Base-by-base conservation (phyloP, 768 basidiomycete genomes). In the Gloeostereum incarnatum region DNA sequence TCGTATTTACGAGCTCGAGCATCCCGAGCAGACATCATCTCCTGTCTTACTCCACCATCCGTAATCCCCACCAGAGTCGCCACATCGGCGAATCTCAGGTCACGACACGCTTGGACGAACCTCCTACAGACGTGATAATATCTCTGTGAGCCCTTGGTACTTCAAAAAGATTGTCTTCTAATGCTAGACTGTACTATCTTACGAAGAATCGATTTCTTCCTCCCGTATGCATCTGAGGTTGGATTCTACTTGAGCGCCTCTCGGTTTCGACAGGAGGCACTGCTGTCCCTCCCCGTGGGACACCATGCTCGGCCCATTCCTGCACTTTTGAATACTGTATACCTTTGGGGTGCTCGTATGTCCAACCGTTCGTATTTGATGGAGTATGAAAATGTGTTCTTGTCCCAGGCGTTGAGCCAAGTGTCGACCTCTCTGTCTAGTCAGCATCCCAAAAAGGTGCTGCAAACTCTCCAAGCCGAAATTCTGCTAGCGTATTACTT, bases 401-500 rank as follows among this genome's bases (percentile, higher is more conserved):
- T 78, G n/a, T 49, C 59, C 1, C 65, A 63, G 21, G 63, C 70
- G 0, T 53, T 69, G 20, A 52, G 65, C 8, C 57, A 62, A 18
- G 55, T 66, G 0, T 55, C 66, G 5, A 54, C 54, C 3, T 50
- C 53, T 7, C 50, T 73, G 7, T 62, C 66, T 3, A 54, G 59
- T 5, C 43, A 40, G 1, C 71, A 75, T 23, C 63, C 65, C 21
- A 46, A 61, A 2, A 50, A 51, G 45, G 57, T 69, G n/a, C 48
- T 77, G 27, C 63, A 73, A 22, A 56, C 68, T 1, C 58, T 77
- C 10, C 75, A 77, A 45, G 60, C 69, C 1, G 69, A 79, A 40
- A 59, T 80, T 3, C 58, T 83, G 16, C 60, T 82, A 16, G 55
- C 72, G 1, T 62, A 63, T 38, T 79, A 73, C 46, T 73, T 79